Percentiles rank a stretch among this genome's conserved stretches.
phyloP scores from a whole-genome alignment of 2,329 filamentous ascomycete species.

The Apiospora marii region DNA sequence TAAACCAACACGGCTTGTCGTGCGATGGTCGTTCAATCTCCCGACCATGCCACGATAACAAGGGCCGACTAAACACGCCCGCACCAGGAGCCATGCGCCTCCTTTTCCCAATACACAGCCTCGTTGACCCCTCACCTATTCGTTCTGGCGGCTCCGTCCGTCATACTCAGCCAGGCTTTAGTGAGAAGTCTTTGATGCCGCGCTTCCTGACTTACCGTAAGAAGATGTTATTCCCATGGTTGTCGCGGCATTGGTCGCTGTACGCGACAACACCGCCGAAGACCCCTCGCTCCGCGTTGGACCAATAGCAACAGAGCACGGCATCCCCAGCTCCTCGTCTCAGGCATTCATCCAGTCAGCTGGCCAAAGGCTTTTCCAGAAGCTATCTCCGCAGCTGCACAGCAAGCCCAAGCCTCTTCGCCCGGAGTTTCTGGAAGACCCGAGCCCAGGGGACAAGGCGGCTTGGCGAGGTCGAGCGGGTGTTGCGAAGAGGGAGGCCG shows the following conservation, averaged over 20 bases:
- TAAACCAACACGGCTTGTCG: not conserved
- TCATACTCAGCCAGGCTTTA: not conserved
- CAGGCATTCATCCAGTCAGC: not conserved
- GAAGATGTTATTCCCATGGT: not conserved
- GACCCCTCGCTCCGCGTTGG: not conserved
- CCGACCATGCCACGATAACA: not conserved
- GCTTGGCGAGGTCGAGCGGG: not conserved
- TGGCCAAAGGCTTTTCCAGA: not conserved
- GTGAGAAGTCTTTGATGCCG: not conserved
- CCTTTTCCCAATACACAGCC: conserved; percentile 12
- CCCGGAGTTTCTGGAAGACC: conserved; percentile 2
- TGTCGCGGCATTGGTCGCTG: not conserved
- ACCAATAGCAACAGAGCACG: not conserved
- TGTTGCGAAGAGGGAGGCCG: not conserved
- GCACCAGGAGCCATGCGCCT: not conserved
- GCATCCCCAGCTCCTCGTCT: not conserved
- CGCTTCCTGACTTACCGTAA: not conserved
- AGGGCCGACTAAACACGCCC: conserved; percentile 4
- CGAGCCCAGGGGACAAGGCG: not conserved
- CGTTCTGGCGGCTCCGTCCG: not conserved
- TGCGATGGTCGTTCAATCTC: not conserved
- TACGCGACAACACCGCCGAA: not conserved
- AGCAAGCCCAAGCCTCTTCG: not conserved
- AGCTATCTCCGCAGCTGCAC: not conserved
- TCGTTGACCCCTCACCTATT: not conserved